These are phyloP conservation scores for Citrullus mucosospermus DNA, from an alignment of 306 rosid species.

Conservation along the genomic window DNA sequence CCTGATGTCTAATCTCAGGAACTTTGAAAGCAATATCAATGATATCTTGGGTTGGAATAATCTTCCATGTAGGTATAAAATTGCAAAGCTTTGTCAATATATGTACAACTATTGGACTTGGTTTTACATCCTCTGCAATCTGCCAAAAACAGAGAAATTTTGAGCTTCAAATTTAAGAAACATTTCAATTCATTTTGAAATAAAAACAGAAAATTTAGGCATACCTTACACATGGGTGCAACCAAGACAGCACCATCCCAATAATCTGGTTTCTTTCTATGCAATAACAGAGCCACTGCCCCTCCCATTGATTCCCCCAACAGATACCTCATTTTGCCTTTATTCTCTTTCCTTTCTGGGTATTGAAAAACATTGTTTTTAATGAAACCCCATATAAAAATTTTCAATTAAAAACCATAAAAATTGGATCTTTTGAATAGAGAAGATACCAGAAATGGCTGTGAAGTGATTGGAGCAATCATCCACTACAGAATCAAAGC, in stretches of 20 bases:
- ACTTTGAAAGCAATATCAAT: slow-evolving; percentile 54
- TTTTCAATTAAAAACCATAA: not conserved
- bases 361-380: not conserved
- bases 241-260: slow-evolving; percentile 93
- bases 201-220: not conserved
- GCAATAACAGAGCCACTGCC: slow-evolving; percentile 60
- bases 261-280: slow-evolving; percentile 44
- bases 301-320: slow-evolving; percentile 98
- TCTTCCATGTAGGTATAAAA: slow-evolving; percentile 58
- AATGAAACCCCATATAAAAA: not conserved
- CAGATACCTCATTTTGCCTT: slow-evolving; percentile 46
- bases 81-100: slow-evolving; percentile 37
- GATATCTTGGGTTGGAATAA: slow-evolving; percentile 57
- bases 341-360: slow-evolving; percentile 50
- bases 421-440: not conserved
- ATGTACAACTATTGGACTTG: slow-evolving; percentile 15
- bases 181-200: not conserved
- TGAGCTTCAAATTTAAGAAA: not conserved
- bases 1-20: slow-evolving; percentile 56
- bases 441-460: slow-evolving; percentile 38
- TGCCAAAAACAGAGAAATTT: slow-evolving; percentile 17
- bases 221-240: slow-evolving; percentile 98
- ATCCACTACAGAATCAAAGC: slow-evolving; percentile 37
- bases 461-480: slow-evolving; percentile 52
- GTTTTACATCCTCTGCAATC: slow-evolving; percentile 70